Conservation (phyloP, 2,329 filamentous ascomycete genomes). For the Basipetospora chlamydospora region DNA sequence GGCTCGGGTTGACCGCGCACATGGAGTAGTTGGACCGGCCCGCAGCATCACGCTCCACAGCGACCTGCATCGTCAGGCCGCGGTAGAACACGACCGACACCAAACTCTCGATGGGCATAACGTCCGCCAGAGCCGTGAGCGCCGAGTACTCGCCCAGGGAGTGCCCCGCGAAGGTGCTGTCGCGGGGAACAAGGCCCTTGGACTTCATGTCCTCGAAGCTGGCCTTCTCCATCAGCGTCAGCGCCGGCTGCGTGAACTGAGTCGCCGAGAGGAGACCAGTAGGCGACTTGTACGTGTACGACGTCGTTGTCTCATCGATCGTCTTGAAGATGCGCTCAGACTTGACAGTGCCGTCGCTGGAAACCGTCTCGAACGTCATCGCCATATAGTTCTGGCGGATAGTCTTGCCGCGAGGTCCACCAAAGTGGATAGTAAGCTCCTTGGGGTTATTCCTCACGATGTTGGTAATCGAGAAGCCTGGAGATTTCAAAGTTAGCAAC, state of each 20-base stretch:
- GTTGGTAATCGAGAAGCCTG: constrained; percentile 90
- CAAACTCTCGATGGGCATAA: constrained; percentile 98
- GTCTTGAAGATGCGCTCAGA: constrained; percentile 99
- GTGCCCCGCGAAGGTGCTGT: constrained; percentile 96
- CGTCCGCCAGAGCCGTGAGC: constrained; percentile 85
- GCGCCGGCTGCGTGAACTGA: constrained; percentile 93
- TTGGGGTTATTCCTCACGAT: constrained; percentile 99
- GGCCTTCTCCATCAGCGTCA: constrained; percentile 99
- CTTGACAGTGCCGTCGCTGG: constrained; percentile 80
- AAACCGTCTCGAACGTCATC: constrained; percentile 99
- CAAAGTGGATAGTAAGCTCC: constrained; percentile 96
- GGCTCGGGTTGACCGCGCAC: constrained; percentile 97
- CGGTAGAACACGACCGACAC: constrained; percentile 99
- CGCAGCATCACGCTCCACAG: constrained; percentile 84
- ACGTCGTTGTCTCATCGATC: constrained; percentile 80
- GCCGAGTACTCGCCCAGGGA: constrained; percentile 97
- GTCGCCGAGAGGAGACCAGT: constrained; percentile 91
- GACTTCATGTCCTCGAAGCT: constrained; percentile 98
- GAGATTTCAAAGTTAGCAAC: constrained; percentile 1
- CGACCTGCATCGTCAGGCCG: constrained; percentile 97
- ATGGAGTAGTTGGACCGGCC: constrained; percentile 98
- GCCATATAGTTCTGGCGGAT: constrained; percentile 99
- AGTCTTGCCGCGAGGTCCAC: constrained; percentile 88
- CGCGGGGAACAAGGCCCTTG: constrained; percentile 87
- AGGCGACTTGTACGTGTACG: constrained; percentile 93